Evolutionary conservation across 2,329 filamentous ascomycete genomes (phyloP).

Genomic region (Microcera coccophila): DNA sequence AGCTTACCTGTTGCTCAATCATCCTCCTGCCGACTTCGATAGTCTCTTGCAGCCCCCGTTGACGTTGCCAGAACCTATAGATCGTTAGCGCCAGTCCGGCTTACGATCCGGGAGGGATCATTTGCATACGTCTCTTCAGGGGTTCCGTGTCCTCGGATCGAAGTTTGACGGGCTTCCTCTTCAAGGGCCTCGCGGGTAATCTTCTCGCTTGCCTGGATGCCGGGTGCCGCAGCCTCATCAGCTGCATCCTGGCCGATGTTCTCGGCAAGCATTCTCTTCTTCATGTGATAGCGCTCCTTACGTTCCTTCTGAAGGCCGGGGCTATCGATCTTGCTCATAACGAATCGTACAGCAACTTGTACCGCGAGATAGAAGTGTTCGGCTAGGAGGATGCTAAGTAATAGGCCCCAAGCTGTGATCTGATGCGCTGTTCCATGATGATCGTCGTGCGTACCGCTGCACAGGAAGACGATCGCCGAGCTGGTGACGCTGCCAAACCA

Average conservation of each 20-base stretch:
- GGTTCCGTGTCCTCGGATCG: slow-evolving; percentile 45
- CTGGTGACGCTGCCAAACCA: slow-evolving; percentile 91
- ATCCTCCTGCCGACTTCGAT: slow-evolving; percentile 53
- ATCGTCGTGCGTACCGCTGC: slow-evolving; percentile 65
- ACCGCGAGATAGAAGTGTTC: slow-evolving; percentile 87
- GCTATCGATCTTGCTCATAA: slow-evolving; percentile 76
- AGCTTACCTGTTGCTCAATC: slow-evolving; percentile 45
- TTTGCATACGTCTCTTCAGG: slow-evolving; percentile 49
- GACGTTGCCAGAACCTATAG: slow-evolving; percentile 58
- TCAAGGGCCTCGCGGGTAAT: slow-evolving; percentile 64
- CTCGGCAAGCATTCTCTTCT: slow-evolving; percentile 75
- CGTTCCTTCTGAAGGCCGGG: slow-evolving; percentile 83
- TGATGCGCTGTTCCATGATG: slow-evolving; percentile 62
- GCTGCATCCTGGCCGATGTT: slow-evolving; percentile 58
- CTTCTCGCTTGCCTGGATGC: slow-evolving; percentile 52
- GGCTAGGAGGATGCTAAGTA: slow-evolving; percentile 77
- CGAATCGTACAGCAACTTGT: slow-evolving; percentile 66
- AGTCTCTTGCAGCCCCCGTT: slow-evolving; percentile 54
- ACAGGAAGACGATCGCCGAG: slow-evolving; percentile 84
- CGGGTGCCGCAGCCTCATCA: slow-evolving; percentile 45
- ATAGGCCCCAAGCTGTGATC: slow-evolving; percentile 74
- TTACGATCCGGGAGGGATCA: background rate
- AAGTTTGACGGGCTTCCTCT: slow-evolving; percentile 55
- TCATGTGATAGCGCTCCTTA: slow-evolving; percentile 72
- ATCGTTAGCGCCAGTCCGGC: slow-evolving; percentile 17